phyloP scores from a whole-genome alignment of 2,329 filamentous ascomycete species.

The Ophiostoma tasmaniense region DNA sequence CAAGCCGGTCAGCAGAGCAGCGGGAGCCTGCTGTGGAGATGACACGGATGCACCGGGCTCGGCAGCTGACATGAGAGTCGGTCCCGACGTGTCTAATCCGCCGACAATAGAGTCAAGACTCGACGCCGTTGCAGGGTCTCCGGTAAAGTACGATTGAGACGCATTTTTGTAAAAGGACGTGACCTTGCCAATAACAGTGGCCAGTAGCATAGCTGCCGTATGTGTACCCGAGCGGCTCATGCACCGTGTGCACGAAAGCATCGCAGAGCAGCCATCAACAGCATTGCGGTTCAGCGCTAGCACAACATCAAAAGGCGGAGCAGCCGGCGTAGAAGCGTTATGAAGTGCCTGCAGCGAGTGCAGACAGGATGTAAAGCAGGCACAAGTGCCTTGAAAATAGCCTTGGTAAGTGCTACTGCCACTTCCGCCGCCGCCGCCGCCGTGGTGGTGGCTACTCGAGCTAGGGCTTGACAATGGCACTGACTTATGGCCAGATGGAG shows the following conservation, averaged over 20 bases:
- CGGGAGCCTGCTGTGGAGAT: not conserved
- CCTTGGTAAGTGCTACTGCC: not conserved
- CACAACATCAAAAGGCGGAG: constrained; percentile 37
- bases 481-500: constrained; percentile 25
- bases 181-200: constrained; percentile 41
- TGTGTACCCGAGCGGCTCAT: constrained; percentile 36
- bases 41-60: not conserved
- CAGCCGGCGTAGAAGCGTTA: constrained; percentile 27
- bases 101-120: not conserved
- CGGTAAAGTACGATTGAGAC: constrained; percentile 16
- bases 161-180: constrained; percentile 39
- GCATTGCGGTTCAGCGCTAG: constrained; percentile 40
- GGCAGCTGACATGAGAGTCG: not conserved
- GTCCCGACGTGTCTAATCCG: constrained; percentile 8
- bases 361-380: constrained; percentile 39
- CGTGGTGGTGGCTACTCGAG: not conserved
- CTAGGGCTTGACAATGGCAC: constrained; percentile 18
- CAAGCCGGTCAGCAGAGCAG: constrained; percentile 21
- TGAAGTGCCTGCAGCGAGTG: constrained; percentile 40
- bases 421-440: not conserved
- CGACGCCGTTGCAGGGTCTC: not conserved
- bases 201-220: constrained; percentile 41
- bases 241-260: constrained; percentile 39
- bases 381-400: constrained; percentile 27
- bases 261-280: constrained; percentile 39